Evolutionary conservation across 768 basidiomycete species (phyloP).

Genomic region (Suillus weaverae): DNA sequence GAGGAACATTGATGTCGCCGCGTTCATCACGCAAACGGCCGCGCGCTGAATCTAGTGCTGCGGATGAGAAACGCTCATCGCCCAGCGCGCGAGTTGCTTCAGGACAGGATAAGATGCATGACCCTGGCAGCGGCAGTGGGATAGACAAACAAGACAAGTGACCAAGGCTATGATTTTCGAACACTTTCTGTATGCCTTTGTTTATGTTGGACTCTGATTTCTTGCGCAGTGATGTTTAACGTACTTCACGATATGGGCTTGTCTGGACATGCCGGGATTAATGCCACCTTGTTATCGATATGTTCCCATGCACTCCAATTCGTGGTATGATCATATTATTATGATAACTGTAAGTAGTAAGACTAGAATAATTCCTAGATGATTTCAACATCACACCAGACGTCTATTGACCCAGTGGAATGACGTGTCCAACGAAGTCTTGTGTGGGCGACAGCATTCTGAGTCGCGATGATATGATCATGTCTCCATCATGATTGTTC

Average conservation of each 20-base stretch:
- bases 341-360: neutral
- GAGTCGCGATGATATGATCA: neutral
- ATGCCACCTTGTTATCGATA: neutral
- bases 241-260: slow-evolving; percentile 6
- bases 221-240: slow-evolving; percentile 1
- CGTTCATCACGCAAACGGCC: slow-evolving; percentile 29
- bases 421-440: neutral
- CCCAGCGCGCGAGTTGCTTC: slow-evolving; percentile 17
- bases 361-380: neutral
- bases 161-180: neutral
- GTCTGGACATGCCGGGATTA: slow-evolving; percentile 7
- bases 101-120: slow-evolving; percentile 19
- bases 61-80: slow-evolving; percentile 19
- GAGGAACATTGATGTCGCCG: slow-evolving; percentile 21
- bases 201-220: slow-evolving; percentile 5
- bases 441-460: neutral
- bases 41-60: slow-evolving; percentile 21
- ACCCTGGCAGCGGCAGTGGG: slow-evolving; percentile 17
- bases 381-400: neutral
- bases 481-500: neutral
- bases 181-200: neutral
- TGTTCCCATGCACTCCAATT: neutral
- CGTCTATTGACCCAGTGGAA: neutral
- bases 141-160: slow-evolving; percentile 31
- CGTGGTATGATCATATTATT: neutral